Evolutionary conservation across 495 filamentous ascomycete species (phyloP), one percentile per base, ranked within the genome.

Genomic region (Aspergillus olivimuriae): DNA sequence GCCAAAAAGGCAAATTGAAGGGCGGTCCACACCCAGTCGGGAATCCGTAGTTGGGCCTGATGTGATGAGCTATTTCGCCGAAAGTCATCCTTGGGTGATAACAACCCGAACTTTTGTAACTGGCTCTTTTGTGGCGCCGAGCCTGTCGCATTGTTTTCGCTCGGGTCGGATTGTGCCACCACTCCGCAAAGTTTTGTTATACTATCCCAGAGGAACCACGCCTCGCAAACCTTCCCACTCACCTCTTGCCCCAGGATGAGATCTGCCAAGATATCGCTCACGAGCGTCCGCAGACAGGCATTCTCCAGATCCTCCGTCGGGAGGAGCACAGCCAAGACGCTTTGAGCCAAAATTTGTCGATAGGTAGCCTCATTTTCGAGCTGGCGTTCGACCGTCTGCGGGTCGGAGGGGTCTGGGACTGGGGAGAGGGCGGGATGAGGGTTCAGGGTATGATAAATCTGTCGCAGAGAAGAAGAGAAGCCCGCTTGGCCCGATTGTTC

Each of bases 221-320:
- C 83, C 64, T 96, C 82, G 55, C 83, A 91, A 46, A 83, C 70
- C 56, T 76, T 89, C 47, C 82, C 86, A 43, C 81, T 80, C 41
- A 97, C 66, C 39, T 78, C 71, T 41, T 85, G 86, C 15, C 86
- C 85, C 31, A 98, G 65, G 15, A 96, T 84, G 60, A 90, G 78
- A 51, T 94, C 86, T 5, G 86, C 86, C 35, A 97, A 67, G 19
- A 96, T 78, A 61, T 96, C 89, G 31, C 80, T 77, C 43, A 96
- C 82, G 36, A 98, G 70, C 6, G 83, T 72, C 14, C 86, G 80
- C 53, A 96, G 67, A 57, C 87, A 94, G 36, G 72, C 77, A 62
- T 94, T 96, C 54, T 89, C 81, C 8, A 97, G 74, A 52, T 97
- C 90, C 57, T 96, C 90, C 14, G 87, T 92, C 4, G 92, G 92